Conservation (phyloP, 768 basidiomycete genomes). For the Pleurotus cornucopiae region DNA sequence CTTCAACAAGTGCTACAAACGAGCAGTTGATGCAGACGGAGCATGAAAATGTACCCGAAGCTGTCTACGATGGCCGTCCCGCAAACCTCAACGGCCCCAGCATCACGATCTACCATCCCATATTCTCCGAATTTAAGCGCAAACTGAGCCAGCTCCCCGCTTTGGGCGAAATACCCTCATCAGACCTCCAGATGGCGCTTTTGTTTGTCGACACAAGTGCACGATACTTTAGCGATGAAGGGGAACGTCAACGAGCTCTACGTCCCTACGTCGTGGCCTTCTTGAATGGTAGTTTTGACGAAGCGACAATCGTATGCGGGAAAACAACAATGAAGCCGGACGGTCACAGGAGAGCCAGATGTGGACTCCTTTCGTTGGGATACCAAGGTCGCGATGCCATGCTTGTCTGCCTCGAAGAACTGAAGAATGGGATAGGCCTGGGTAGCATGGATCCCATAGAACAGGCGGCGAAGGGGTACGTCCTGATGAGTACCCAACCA, state of each 20-base stretch:
- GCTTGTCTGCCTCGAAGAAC: neutral
- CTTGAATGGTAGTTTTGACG: neutral
- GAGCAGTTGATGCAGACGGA: neutral
- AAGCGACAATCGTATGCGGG: neutral
- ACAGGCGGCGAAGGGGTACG: neutral
- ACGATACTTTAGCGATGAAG: neutral
- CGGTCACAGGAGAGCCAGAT: neutral
- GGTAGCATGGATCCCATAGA: neutral
- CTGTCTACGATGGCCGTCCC: constrained; percentile 1
- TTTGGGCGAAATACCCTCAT: neutral
- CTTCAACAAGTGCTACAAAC: neutral
- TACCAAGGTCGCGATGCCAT: neutral
- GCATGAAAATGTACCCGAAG: neutral
- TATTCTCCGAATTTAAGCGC: neutral
- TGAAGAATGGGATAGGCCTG: neutral
- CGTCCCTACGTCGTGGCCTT: neutral
- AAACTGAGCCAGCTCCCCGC: neutral
- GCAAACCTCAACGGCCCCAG: neutral
- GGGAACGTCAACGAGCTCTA: neutral
- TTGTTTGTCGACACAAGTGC: neutral
- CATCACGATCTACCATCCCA: neutral
- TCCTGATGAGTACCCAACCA: neutral
- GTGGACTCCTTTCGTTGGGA: neutral
- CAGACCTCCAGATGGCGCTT: neutral
- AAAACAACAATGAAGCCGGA: neutral